These are phyloP conservation scores for Arabidopsis hybrid DNA, from an alignment of 441 rosid species.

Conservation along the genomic window DNA sequence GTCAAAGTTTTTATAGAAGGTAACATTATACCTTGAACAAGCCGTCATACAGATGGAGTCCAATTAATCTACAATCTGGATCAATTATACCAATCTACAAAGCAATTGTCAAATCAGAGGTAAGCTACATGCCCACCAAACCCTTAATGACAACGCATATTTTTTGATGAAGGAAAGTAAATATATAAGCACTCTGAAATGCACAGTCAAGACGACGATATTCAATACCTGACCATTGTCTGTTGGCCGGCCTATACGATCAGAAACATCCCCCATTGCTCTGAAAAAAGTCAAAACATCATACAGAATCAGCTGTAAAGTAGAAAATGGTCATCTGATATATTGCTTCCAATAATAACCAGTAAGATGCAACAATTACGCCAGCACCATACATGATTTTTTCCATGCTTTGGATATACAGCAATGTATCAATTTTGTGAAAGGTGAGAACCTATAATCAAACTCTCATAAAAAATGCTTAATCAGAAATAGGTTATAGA, in stretches of 20 bases:
- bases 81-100: slow-evolving; percentile 90
- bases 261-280: slow-evolving; percentile 99
- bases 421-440: background rate
- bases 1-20: slow-evolving; percentile 13
- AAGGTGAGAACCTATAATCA: background rate
- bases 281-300: slow-evolving; percentile 47
- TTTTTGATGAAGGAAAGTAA: background rate
- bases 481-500: slow-evolving; percentile 7
- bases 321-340: background rate
- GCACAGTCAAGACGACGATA: background rate
- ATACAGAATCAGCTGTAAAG: slow-evolving; percentile 10
- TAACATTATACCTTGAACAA: slow-evolving; percentile 76
- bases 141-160: slow-evolving; percentile 1
- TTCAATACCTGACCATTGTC: slow-evolving; percentile 92
- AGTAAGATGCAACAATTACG: slow-evolving; percentile 21
- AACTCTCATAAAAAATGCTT: background rate
- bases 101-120: slow-evolving; percentile 8
- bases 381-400: background rate
- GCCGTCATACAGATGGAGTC: slow-evolving; percentile 98
- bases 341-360: background rate
- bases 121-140: slow-evolving; percentile 21
- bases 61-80: slow-evolving; percentile 96
- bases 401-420: slow-evolving; percentile 13
- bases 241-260: slow-evolving; percentile 95
- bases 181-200: background rate